Conservation (phyloP, 1,139 yeast species). For the Debaryomyces robertsiae region DNA sequence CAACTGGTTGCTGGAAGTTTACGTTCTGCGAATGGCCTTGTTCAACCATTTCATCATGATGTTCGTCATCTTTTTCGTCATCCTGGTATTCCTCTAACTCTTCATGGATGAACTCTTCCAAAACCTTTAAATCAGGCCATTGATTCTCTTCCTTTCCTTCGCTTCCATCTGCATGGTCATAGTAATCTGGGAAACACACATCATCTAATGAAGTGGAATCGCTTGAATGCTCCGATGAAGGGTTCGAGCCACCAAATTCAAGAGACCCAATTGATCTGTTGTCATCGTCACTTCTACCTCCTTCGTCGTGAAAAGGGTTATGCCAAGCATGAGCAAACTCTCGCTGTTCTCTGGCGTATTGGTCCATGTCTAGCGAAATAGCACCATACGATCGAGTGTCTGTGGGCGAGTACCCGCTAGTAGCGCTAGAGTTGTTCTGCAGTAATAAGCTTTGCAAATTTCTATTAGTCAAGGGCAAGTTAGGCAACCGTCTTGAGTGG, state of each 20-base stretch:
- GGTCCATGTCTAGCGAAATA: slow-evolving; percentile 44
- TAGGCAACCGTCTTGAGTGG: slow-evolving; percentile 9
- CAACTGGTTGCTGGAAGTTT: slow-evolving; percentile 28
- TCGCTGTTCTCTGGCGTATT: slow-evolving; percentile 40
- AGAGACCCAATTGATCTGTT: slow-evolving; percentile 32
- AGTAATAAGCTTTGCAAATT: slow-evolving; percentile 34
- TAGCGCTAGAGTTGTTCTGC: slow-evolving; percentile 12
- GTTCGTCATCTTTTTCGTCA: slow-evolving; percentile 5
- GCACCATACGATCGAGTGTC: slow-evolving; percentile 22
- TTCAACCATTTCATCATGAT: slow-evolving; percentile 9
- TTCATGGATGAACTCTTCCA: slow-evolving; percentile 74
- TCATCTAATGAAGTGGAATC: slow-evolving; percentile 79
- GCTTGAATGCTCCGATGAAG: slow-evolving; percentile 70
- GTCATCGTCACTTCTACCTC: slow-evolving; percentile 21
- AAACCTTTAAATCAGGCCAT: slow-evolving; percentile 83
- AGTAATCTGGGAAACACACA: slow-evolving; percentile 74
- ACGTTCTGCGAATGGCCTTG: slow-evolving; percentile 19
- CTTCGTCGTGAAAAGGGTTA: slow-evolving; percentile 19
- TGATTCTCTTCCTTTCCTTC: slow-evolving; percentile 22
- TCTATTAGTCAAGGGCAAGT: slow-evolving; percentile 40
- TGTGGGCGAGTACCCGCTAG: slow-evolving; percentile 16
- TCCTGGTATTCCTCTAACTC: slow-evolving; percentile 53
- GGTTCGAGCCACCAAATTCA: slow-evolving; percentile 62
- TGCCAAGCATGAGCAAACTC: slow-evolving; percentile 24
- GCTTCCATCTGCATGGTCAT: slow-evolving; percentile 29